Conservation (phyloP, 371 early-diverging fungal genomes). For the Homolaphlyctis polyrhiza region DNA sequence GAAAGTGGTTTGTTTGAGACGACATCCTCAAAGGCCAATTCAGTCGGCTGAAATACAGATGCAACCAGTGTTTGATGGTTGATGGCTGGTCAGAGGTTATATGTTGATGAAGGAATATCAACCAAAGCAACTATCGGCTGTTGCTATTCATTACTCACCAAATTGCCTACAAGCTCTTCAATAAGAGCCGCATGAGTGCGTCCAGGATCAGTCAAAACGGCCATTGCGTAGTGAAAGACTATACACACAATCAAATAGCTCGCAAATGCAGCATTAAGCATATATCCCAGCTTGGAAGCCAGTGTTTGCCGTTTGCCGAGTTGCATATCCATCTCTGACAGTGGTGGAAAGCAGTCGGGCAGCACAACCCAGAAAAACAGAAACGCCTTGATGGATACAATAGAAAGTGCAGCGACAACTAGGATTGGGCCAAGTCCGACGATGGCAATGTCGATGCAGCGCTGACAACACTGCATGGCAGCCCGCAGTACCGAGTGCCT, state of each 20-base stretch:
- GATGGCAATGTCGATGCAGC: too few species aligned
- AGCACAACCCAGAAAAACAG: constrained; percentile 18
- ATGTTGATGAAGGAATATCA: not conserved
- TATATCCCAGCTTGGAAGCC: not conserved
- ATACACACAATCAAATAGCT: constrained; percentile 24
- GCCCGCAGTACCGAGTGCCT: too few species aligned
- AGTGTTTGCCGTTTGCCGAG: not conserved
- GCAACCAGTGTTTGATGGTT: not conserved
- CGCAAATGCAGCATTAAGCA: constrained; percentile 10
- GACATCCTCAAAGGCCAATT: not conserved
- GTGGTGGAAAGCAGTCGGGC: constrained; percentile 13
- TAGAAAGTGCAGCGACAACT: constrained; percentile 18
- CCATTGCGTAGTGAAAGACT: constrained; percentile 24
- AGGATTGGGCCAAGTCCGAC: constrained; percentile 24
- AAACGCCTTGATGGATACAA: constrained; percentile 20
- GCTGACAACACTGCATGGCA: too few species aligned
- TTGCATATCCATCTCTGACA: not conserved
- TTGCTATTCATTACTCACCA: not conserved
- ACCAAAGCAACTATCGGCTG: too few species aligned
- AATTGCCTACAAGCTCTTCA: constrained; percentile 4
- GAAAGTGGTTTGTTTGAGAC: not conserved
- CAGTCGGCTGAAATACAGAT: not conserved
- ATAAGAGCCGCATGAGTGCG: not conserved
- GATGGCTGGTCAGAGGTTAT: not conserved
- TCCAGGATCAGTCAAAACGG: constrained; percentile 23